phyloP scores from a whole-genome alignment of 73 alveolate genomes.

The Blepharisma japonicum region DNA sequence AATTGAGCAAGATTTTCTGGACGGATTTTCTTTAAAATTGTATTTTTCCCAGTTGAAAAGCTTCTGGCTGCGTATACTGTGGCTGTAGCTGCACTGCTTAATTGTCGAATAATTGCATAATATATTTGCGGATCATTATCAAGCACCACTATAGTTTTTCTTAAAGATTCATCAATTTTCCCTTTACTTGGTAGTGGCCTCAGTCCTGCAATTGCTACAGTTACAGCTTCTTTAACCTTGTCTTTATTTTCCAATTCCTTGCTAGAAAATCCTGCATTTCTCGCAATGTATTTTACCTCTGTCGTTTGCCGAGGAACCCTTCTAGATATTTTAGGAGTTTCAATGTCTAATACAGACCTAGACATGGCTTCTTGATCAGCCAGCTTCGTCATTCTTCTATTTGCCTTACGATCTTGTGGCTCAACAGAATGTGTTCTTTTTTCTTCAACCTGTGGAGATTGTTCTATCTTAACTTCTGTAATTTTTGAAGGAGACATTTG shows the following conservation, averaged over 20 bases:
- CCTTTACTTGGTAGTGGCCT: too few relatives aligned
- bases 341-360: neutral
- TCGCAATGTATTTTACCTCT: too few relatives aligned
- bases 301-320: neutral
- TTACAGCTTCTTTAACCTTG: too few relatives aligned
- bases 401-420: neutral
- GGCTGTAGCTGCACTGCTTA: neutral
- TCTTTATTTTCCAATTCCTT: too few relatives aligned
- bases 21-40: neutral
- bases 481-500: neutral
- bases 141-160: too few relatives aligned
- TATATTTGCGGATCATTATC: too few relatives aligned
- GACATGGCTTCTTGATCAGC: neutral
- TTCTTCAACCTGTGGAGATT: neutral
- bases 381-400: neutral
- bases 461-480: neutral
- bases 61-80: neutral
- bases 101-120: too few relatives aligned
- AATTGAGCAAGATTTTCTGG: neutral
- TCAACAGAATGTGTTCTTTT: neutral
- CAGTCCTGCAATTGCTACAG: too few relatives aligned
- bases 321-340: neutral
- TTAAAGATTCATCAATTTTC: too few relatives aligned
- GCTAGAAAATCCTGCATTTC: too few relatives aligned
- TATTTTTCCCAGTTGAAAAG: neutral